These are phyloP conservation scores for Capsella bursapastoris DNA, from an alignment of 345 rosid genomes.

Conservation along the genomic window DNA sequence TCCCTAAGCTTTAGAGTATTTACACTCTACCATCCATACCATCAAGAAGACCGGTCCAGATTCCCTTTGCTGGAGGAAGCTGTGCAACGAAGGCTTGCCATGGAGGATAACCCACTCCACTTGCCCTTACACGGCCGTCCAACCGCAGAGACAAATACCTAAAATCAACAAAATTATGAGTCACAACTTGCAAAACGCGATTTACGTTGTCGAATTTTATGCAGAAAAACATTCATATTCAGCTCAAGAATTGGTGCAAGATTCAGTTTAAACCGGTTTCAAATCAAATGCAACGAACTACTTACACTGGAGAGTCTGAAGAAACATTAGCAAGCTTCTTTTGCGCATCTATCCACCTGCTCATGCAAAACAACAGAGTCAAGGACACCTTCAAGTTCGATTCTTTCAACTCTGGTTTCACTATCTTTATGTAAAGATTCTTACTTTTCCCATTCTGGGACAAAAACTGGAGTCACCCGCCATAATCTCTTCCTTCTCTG, in stretches of 20 bases:
- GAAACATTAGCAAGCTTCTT: constrained; percentile 82
- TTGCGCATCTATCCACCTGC: constrained; percentile 88
- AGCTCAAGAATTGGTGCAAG: constrained; percentile 16
- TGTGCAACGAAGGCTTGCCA: constrained; percentile 97
- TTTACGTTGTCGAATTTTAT: neutral
- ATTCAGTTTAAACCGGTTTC: constrained; percentile 1
- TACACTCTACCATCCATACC: constrained; percentile 92
- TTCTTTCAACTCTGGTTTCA: neutral
- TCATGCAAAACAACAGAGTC: constrained; percentile 6
- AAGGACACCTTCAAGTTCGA: neutral
- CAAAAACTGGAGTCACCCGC: constrained; percentile 70
- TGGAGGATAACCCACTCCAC: constrained; percentile 96
- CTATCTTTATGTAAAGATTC: constrained; percentile 30
- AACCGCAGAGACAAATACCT: constrained; percentile 86
- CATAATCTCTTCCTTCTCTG: constrained; percentile 84
- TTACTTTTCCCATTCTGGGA: constrained; percentile 85
- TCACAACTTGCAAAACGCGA: neutral
- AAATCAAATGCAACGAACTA: constrained; percentile 11
- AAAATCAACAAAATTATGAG: constrained; percentile 15
- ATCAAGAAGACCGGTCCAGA: constrained; percentile 94
- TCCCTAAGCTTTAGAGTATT: constrained; percentile 3
- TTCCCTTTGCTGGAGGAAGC: constrained; percentile 85
- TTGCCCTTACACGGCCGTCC: constrained; percentile 95
- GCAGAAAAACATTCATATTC: neutral
- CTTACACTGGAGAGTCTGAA: constrained; percentile 92